phyloP scores from a whole-genome alignment of 805 yeast genomes.

The Candida germanica region DNA sequence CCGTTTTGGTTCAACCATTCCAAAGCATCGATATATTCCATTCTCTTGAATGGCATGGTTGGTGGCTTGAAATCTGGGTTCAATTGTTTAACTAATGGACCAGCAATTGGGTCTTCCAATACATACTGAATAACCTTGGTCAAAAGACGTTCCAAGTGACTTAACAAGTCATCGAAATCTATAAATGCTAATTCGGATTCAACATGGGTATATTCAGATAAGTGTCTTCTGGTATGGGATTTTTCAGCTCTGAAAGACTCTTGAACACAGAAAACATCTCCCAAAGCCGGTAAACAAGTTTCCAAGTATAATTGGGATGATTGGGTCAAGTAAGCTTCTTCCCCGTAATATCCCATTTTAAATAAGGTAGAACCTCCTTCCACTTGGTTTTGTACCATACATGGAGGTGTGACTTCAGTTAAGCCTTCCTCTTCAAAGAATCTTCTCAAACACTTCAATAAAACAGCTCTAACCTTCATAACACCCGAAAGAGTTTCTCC shows the following conservation, averaged over 20 bases:
- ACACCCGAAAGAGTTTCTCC: conserved; percentile 93
- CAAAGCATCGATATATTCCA: conserved; percentile 87
- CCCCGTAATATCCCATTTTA: conserved; percentile 91
- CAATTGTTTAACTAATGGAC: conserved; percentile 83
- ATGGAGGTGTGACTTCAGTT: conserved; percentile 96
- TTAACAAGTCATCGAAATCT: conserved; percentile 78
- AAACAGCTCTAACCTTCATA: conserved; percentile 88
- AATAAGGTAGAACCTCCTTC: conserved; percentile 98
- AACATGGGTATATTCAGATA: conserved; percentile 94
- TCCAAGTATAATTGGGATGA: conserved; percentile 95
- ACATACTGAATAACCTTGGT: conserved; percentile 69
- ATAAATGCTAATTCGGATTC: conserved; percentile 92
- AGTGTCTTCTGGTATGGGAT: conserved; percentile 97
- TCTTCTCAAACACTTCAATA: conserved; percentile 70
- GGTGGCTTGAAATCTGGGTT: conserved; percentile 92
- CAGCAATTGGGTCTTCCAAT: conserved; percentile 86
- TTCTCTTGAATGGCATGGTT: conserved; percentile 79
- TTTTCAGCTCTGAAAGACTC: conserved; percentile 99
- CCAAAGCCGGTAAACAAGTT: conserved; percentile 92
- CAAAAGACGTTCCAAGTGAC: conserved; percentile 80
- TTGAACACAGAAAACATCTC: conserved; percentile 96
- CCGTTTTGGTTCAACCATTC: conserved; percentile 96
- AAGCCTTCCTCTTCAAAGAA: conserved; percentile 72
- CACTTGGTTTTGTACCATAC: conserved; percentile 99
- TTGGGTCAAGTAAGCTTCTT: conserved; percentile 94